Percentiles rank a stretch among this genome's conserved stretches.
These are phyloP conservation scores for Xylaria sp. DNA, from an alignment of 2,329 filamentous ascomycete species.

Conservation along the genomic window DNA sequence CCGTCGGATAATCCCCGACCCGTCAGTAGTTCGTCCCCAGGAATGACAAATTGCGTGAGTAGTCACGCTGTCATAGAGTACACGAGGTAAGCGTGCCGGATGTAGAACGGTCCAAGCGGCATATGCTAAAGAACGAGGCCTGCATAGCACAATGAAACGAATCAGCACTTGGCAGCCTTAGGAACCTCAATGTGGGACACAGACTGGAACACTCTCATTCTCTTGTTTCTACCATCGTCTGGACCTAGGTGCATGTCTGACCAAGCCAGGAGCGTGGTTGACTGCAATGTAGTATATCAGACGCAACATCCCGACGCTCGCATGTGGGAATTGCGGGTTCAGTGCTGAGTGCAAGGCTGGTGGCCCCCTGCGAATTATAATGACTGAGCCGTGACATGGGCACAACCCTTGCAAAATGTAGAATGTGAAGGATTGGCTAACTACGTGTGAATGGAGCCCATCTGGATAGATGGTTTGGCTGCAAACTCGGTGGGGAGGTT, in stretches of 20 bases:
- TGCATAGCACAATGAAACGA: neutral
- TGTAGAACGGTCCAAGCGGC: neutral
- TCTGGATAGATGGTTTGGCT: neutral
- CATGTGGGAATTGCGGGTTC: neutral
- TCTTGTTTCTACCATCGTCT: slow-evolving; percentile 1
- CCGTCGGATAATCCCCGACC: neutral
- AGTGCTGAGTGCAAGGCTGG: neutral
- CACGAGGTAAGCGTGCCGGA: neutral
- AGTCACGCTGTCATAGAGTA: neutral
- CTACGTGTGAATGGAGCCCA: neutral
- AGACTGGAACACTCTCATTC: neutral
- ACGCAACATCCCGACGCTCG: neutral
- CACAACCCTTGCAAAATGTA: slow-evolving; percentile 5
- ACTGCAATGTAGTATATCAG: neutral
- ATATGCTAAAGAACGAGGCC: neutral
- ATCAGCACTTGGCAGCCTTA: neutral
- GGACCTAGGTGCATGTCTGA: slow-evolving; percentile 4
- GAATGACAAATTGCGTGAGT: neutral
- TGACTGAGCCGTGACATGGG: neutral
- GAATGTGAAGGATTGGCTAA: neutral
- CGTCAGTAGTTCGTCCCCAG: neutral
- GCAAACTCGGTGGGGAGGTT: neutral
- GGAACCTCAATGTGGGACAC: neutral
- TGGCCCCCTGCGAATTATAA: neutral
- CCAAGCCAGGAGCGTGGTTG: neutral